phyloP scores from a whole-genome alignment of 176 grass and related monocot genomes.

The Cenchrus purpureus region DNA sequence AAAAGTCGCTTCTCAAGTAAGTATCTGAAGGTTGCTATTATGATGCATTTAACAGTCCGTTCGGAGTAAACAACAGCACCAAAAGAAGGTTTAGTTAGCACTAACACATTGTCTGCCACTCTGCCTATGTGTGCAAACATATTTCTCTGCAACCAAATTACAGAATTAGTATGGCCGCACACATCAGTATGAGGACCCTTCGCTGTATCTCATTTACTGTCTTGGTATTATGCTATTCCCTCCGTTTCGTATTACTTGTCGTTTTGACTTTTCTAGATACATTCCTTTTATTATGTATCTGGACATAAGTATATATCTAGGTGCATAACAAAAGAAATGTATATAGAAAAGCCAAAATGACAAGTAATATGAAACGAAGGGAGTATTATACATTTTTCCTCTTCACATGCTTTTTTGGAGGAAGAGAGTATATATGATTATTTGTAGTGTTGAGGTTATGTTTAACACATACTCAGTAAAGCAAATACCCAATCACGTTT shows the following conservation, averaged over 20 bases:
- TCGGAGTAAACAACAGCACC: background rate
- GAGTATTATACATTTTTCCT: background rate
- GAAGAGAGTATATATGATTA: too few relatives aligned
- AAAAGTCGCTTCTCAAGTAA: conserved; percentile 53
- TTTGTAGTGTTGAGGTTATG: too few relatives aligned
- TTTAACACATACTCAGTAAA: background rate
- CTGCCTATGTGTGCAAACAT: background rate
- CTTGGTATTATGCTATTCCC: background rate
- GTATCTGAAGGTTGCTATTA: conserved; percentile 40
- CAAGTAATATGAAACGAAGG: too few relatives aligned
- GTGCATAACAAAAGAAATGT: too few relatives aligned
- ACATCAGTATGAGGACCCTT: background rate
- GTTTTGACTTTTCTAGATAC: too few relatives aligned
- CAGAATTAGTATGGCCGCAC: background rate
- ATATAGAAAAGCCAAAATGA: too few relatives aligned
- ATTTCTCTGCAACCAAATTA: background rate
- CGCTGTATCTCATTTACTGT: background rate
- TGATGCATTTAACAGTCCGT: background rate
- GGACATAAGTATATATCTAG: too few relatives aligned
- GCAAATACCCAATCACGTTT: background rate
- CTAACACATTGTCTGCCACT: background rate
- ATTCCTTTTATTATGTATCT: too few relatives aligned
- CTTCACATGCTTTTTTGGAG: too few relatives aligned
- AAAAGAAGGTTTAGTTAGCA: background rate
- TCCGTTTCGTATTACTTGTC: too few relatives aligned